Evolutionary conservation across 2,329 filamentous ascomycete genomes (phyloP).

Genomic region (Colletotrichum sansevieriae): DNA sequence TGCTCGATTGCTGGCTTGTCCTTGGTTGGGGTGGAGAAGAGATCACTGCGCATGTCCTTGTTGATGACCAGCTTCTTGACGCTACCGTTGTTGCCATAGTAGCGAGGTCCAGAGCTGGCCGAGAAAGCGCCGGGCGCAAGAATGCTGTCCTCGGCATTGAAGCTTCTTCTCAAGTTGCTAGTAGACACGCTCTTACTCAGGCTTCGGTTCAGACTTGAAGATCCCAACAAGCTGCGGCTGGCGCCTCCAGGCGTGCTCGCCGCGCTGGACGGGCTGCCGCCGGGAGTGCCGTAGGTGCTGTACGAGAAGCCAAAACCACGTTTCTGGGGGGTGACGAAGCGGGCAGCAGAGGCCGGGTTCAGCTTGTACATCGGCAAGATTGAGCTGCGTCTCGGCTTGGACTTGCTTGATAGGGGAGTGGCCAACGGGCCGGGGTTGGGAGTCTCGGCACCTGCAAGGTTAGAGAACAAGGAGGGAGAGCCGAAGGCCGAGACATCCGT

Average conservation of each 20-base stretch:
- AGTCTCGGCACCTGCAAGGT: conserved; percentile 72
- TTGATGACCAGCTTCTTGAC: conserved; percentile 96
- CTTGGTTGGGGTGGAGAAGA: conserved; percentile 72
- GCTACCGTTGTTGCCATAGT: conserved; percentile 75
- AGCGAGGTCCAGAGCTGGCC: conserved; percentile 71
- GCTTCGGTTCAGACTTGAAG: conserved; percentile 76
- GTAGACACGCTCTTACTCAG: conserved; percentile 90
- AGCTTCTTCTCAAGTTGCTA: conserved; percentile 86
- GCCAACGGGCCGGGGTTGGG: conserved; percentile 89
- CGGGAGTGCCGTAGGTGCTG: conserved; percentile 89
- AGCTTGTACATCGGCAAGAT: conserved; percentile 90
- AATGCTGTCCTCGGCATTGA: conserved; percentile 87
- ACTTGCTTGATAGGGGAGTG: conserved; percentile 83
- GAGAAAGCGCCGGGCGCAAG: conserved; percentile 88
- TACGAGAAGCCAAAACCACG: conserved; percentile 93
- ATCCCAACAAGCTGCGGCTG: conserved; percentile 72
- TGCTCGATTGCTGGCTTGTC: conserved; percentile 59
- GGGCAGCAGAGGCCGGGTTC: conserved; percentile 82
- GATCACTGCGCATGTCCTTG: conserved; percentile 81
- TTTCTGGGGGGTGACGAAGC: conserved; percentile 86
- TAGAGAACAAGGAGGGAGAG: conserved; percentile 86
- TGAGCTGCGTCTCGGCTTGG: conserved; percentile 81
- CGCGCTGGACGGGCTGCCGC: conserved; percentile 74
- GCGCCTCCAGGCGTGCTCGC: conserved; percentile 77
- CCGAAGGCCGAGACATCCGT: conserved; percentile 91